phyloP scores from a whole-genome alignment of 768 basidiomycete genomes.

The Asterophora parasitica region DNA sequence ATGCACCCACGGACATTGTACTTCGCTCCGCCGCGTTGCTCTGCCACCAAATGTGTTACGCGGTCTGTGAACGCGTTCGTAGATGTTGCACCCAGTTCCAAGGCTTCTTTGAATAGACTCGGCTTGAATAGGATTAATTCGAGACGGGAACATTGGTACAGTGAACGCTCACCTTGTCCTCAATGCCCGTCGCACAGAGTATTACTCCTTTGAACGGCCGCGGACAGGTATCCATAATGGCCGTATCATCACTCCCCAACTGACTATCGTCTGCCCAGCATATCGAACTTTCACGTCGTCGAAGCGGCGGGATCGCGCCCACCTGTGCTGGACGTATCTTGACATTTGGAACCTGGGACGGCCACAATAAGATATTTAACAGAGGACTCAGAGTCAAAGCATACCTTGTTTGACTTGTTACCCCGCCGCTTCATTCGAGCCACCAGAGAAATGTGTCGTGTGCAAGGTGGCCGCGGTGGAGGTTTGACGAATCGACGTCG shows the following conservation, averaged over 20 bases:
- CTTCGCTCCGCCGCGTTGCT: conserved; percentile 78
- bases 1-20: conserved; percentile 58
- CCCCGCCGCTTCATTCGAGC: conserved; percentile 42
- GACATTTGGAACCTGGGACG: conserved; percentile 69
- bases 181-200: conserved; percentile 73
- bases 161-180: conserved; percentile 59
- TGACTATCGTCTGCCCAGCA: conserved; percentile 48
- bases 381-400: neutral
- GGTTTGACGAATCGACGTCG: neutral
- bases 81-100: conserved; percentile 73
- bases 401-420: conserved; percentile 67
- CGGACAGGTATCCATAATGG: conserved; percentile 47
- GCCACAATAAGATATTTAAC: neutral
- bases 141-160: neutral
- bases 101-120: conserved; percentile 67
- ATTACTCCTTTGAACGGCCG: conserved; percentile 63
- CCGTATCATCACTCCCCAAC: conserved; percentile 39
- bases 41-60: conserved; percentile 85
- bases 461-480: neutral
- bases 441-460: neutral
- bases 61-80: conserved; percentile 73
- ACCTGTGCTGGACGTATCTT: conserved; percentile 65
- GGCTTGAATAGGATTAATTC: conserved; percentile 37
- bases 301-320: conserved; percentile 25
- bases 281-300: conserved; percentile 25